A percentile compares a stretch with the other conserved stretches of the same genome.
Conservation (phyloP, 2,329 filamentous ascomycete species). For the Alternaria rosae region DNA sequence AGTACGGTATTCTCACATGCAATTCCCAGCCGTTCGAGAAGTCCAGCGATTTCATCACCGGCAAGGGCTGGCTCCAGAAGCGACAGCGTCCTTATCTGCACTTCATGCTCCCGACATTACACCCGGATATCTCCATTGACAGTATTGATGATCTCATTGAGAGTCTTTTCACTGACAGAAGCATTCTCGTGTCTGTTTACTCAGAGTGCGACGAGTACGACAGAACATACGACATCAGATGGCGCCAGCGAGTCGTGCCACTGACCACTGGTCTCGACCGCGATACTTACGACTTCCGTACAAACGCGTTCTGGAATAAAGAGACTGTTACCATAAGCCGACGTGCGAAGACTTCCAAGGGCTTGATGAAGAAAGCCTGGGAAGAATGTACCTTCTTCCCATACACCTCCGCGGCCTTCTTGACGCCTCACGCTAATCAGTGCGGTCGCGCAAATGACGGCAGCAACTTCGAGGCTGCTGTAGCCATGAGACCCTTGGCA, state of each 20-base stretch:
- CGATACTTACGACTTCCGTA: not conserved
- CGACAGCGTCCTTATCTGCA: not conserved
- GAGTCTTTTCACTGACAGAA: not conserved
- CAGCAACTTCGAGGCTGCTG: not conserved
- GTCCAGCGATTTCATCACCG: not conserved
- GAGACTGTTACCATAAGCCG: not conserved
- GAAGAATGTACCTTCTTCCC: not conserved
- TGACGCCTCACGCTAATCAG: not conserved
- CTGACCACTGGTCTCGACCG: not conserved
- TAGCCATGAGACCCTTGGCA: not conserved
- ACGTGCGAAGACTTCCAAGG: not conserved
- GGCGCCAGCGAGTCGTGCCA: no score
- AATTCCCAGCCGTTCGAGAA: not conserved
- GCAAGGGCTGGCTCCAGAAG: not conserved
- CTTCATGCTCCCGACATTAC: not conserved
- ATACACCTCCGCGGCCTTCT: not conserved
- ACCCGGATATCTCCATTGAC: rapidly evolving
- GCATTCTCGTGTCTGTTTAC: not conserved
- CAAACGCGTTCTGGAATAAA: not conserved
- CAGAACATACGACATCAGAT: no score
- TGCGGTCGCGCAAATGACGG: not conserved
- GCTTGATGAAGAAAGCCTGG: not conserved
- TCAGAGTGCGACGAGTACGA: not conserved
- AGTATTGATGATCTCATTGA: not conserved
- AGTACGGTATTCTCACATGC: not conserved